These are phyloP conservation scores for Nectriaceae sp. DNA, from an alignment of 2,329 filamentous ascomycete species.

Conservation along the genomic window DNA sequence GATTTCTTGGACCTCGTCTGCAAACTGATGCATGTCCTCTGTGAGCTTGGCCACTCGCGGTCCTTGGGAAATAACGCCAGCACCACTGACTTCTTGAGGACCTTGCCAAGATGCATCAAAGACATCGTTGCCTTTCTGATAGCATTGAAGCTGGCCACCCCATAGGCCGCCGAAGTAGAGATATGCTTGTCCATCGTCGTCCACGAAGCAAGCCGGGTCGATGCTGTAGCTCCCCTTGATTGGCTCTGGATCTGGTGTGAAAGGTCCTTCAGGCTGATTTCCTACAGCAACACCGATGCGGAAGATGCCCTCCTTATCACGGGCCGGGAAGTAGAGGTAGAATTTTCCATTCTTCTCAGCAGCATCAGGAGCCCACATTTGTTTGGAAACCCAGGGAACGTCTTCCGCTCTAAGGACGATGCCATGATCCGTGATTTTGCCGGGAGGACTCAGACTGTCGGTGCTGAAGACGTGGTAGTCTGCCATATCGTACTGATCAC, in stretches of 20 bases:
- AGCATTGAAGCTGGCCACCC: conserved; percentile 81
- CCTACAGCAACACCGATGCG: conserved; percentile 72
- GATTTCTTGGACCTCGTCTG: conserved; percentile 57
- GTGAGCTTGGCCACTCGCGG: conserved; percentile 67
- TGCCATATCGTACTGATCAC: conserved; percentile 82
- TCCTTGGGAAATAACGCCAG: conserved; percentile 58
- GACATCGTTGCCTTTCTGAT: conserved; percentile 52
- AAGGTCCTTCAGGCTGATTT: conserved; percentile 68
- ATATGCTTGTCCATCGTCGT: conserved; percentile 46
- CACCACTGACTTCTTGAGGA: conserved; percentile 60
- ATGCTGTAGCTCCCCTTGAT: conserved; percentile 75
- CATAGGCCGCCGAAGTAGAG: conserved; percentile 77
- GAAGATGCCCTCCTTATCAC: conserved; percentile 70
- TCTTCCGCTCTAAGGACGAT: conserved; percentile 65
- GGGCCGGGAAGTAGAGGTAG: conserved; percentile 77
- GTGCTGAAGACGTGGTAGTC: conserved; percentile 79
- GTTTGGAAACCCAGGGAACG: conserved; percentile 76
- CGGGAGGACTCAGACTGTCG: conserved; percentile 51
- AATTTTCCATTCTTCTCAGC: conserved; percentile 68
- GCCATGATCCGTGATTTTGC: conserved; percentile 71
- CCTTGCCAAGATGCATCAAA: conserved; percentile 60
- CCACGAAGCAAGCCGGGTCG: conserved; percentile 75
- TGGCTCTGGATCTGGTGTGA: conserved; percentile 62
- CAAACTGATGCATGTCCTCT: conserved; percentile 67
- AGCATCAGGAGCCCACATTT: conserved; percentile 81